Percentiles rank a stretch among this genome's conserved stretches.
Evolutionary conservation across 768 basidiomycete species (phyloP).

Genomic region (Leccinum ochraceum): DNA sequence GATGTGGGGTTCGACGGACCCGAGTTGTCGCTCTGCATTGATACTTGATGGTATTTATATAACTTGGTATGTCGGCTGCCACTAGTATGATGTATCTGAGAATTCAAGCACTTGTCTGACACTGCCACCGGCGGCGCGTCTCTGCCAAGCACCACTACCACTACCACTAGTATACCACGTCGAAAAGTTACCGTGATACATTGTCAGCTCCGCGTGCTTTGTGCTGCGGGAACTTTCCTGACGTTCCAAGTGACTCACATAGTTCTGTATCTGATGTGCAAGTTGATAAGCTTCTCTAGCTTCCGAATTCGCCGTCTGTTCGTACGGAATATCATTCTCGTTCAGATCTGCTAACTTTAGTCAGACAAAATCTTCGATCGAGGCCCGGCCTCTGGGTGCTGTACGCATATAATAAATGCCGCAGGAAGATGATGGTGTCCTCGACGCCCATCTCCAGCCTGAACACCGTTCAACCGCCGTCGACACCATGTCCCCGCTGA

Average conservation of each 20-base stretch:
- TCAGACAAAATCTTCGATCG: neutral
- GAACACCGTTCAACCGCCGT: neutral
- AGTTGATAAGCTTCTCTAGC: too few species aligned
- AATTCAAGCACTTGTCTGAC: neutral
- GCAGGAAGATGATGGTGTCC: neutral
- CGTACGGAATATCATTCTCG: neutral
- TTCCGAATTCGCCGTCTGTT: neutral
- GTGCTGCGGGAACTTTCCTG: neutral
- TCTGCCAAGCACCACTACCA: too few species aligned
- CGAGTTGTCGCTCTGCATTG: conserved; percentile 52
- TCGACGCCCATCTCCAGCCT: neutral
- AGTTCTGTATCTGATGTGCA: neutral
- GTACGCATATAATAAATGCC: neutral
- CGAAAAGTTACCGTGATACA: neutral
- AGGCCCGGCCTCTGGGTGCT: neutral
- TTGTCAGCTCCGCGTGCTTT: neutral
- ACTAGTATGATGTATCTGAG: neutral
- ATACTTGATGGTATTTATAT: neutral
- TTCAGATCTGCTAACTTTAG: neutral
- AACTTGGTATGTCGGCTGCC: neutral
- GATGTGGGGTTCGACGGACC: conserved; percentile 28
- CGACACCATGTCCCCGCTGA: neutral
- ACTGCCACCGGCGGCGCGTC: neutral
- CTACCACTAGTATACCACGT: neutral
- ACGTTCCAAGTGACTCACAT: neutral